Conservation (phyloP, 495 filamentous ascomycete species). For the Aspergillus homomorphus region DNA sequence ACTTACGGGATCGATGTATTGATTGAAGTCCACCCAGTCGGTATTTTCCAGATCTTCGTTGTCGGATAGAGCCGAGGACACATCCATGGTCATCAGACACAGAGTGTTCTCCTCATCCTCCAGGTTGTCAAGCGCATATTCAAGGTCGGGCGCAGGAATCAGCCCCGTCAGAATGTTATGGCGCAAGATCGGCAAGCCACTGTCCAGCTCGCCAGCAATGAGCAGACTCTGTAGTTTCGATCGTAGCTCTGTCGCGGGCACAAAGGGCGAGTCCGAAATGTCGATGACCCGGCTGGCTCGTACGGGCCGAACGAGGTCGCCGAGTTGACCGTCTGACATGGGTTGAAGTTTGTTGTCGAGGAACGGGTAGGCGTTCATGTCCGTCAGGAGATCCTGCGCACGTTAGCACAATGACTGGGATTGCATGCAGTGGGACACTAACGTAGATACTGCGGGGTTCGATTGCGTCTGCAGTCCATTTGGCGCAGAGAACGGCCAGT, state of each 20-base stretch:
- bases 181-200: slow-evolving; percentile 82
- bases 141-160: slow-evolving; percentile 91
- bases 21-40: slow-evolving; percentile 67
- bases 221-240: slow-evolving; percentile 77
- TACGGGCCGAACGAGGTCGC: slow-evolving; percentile 76
- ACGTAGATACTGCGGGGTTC: slow-evolving; percentile 94
- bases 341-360: slow-evolving; percentile 92
- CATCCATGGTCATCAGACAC: slow-evolving; percentile 76
- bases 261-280: slow-evolving; percentile 72
- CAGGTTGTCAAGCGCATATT: slow-evolving; percentile 86
- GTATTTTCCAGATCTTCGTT: slow-evolving; percentile 46
- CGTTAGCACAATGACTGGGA: slow-evolving; percentile 20
- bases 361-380: slow-evolving; percentile 96
- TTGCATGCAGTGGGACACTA: slow-evolving; percentile 23
- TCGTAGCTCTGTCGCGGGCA: slow-evolving; percentile 72
- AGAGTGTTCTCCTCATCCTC: slow-evolving; percentile 65
- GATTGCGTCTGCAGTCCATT: slow-evolving; percentile 96
- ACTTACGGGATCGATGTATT: slow-evolving; percentile 80
- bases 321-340: slow-evolving; percentile 77
- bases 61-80: slow-evolving; percentile 52
- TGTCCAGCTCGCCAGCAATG: slow-evolving; percentile 83
- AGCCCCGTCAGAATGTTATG: slow-evolving; percentile 80
- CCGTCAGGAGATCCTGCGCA: slow-evolving; percentile 76
- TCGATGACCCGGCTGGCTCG: slow-evolving; percentile 80
- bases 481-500: slow-evolving; percentile 83